These are phyloP conservation scores for Globisporangium viniferum DNA, from an alignment of 352 stramenopile genomes.

Conservation along the genomic window DNA sequence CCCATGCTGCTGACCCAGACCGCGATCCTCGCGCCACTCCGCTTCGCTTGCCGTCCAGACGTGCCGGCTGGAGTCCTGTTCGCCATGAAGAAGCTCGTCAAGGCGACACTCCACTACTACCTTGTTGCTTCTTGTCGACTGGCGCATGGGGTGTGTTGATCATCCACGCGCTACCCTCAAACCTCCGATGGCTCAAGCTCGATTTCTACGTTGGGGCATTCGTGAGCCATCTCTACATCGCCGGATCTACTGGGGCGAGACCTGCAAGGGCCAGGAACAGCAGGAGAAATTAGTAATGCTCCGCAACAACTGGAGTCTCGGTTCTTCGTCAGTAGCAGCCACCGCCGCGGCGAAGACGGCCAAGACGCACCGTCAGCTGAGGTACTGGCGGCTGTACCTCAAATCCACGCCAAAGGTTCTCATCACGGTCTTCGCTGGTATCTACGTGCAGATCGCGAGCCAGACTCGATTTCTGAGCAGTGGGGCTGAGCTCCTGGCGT, in stretches of 20 bases:
- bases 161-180: neutral
- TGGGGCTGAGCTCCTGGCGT: neutral
- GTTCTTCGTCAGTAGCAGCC: no score
- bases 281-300: neutral
- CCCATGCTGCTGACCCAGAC: slow-evolving; percentile 11
- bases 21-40: neutral
- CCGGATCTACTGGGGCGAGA: neutral
- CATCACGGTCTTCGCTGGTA: neutral
- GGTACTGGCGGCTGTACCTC: slow-evolving; percentile 8
- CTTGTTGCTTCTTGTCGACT: neutral
- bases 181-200: slow-evolving; percentile 1
- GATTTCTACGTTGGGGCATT: neutral
- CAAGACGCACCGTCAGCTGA: neutral
- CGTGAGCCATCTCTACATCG: neutral
- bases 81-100: slow-evolving; percentile 2
- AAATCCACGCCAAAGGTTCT: no score
- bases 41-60: slow-evolving; percentile 13
- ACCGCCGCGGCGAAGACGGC: neutral
- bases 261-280: slow-evolving; percentile 1
- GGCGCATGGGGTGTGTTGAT: neutral
- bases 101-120: slow-evolving; percentile 10
- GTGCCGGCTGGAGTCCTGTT: neutral
- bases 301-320: neutral
- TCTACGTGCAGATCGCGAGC: slow-evolving; percentile 6
- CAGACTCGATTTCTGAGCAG: neutral